phyloP scores from a whole-genome alignment of 371 early-diverging fungal species.

The Umbelopsis sp. region DNA sequence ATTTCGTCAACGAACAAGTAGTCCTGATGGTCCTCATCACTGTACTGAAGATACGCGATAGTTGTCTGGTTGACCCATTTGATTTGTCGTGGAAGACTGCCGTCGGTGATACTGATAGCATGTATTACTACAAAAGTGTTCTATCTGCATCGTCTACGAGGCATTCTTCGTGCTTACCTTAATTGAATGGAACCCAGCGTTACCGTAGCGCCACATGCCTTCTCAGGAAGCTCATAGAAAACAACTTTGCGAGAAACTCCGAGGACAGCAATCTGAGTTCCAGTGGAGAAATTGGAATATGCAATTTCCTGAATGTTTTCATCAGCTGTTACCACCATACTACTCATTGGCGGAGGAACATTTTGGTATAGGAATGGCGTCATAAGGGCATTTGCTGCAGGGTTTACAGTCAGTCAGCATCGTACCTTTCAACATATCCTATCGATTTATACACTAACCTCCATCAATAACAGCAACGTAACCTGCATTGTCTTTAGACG shows the following conservation, averaged over 20 bases:
- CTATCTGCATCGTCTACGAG: background rate
- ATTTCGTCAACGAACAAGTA: conserved; percentile 35
- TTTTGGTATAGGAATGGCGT: conserved; percentile 89
- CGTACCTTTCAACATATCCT: background rate
- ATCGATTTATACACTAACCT: conserved; percentile 21
- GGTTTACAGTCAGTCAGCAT: background rate
- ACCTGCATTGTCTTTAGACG: conserved; percentile 58
- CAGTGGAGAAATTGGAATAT: conserved; percentile 63
- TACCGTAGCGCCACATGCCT: conserved; percentile 31
- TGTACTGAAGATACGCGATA: conserved; percentile 36
- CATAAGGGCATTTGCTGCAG: conserved; percentile 54
- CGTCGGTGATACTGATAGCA: background rate
- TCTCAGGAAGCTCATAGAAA: conserved; percentile 47
- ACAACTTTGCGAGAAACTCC: conserved; percentile 51
- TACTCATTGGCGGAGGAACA: conserved; percentile 95
- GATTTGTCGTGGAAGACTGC: conserved; percentile 37
- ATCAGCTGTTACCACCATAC: conserved; percentile 45
- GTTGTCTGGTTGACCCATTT: conserved; percentile 36
- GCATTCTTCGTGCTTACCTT: conserved; percentile 18
- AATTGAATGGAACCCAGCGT: conserved; percentile 24
- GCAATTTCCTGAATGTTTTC: conserved; percentile 62
- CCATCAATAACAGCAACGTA: conserved; percentile 86
- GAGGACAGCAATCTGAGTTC: conserved; percentile 74
- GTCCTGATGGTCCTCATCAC: conserved; percentile 26
- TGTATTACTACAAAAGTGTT: background rate